Percentiles rank a stretch among this genome's conserved stretches.
These are phyloP conservation scores for Avena eriantha DNA, from an alignment of 176 grass and related monocot genomes.

Conservation along the genomic window DNA sequence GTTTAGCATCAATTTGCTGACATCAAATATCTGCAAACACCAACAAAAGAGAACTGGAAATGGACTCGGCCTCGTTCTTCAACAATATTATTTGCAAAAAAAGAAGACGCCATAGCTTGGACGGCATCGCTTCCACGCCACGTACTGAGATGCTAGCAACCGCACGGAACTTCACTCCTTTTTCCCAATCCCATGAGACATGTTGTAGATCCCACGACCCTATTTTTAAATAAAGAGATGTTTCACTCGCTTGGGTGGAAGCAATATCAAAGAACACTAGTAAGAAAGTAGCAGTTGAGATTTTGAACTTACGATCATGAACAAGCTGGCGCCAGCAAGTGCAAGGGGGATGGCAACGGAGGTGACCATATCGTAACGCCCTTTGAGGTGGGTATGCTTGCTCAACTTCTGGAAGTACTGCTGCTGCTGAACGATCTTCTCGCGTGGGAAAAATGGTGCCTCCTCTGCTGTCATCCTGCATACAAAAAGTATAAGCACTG, in stretches of 20 bases:
- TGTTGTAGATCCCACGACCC: conserved; percentile 69
- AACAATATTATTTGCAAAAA: conserved; percentile 52
- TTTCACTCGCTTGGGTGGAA: neutral
- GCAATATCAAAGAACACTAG: neutral
- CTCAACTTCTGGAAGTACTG: conserved; percentile 53
- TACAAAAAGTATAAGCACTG: neutral
- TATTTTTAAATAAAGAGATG: conserved; percentile 19
- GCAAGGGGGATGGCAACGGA: conserved; percentile 70
- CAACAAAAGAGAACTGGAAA: conserved; percentile 34
- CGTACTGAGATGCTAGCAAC: conserved; percentile 19
- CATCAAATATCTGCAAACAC: conserved; percentile 38
- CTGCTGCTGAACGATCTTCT: conserved; percentile 64
- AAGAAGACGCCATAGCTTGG: conserved; percentile 16
- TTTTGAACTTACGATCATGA: conserved; percentile 57
- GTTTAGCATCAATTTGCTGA: conserved; percentile 43
- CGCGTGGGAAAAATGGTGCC: conserved; percentile 57
- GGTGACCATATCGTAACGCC: conserved; percentile 58
- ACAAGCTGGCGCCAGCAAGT: conserved; percentile 54
- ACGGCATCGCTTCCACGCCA: conserved; percentile 27
- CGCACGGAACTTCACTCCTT: conserved; percentile 45
- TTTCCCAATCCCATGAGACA: conserved; percentile 67
- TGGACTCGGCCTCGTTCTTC: neutral
- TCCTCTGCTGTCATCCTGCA: conserved; percentile 67
- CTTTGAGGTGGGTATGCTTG: conserved; percentile 74
- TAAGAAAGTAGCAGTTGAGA: neutral